Evolutionary conservation across 495 filamentous ascomycete genomes (phyloP), one percentile per base, ranked within the genome.

Genomic region (Hyaloscypha hepaticicola): DNA sequence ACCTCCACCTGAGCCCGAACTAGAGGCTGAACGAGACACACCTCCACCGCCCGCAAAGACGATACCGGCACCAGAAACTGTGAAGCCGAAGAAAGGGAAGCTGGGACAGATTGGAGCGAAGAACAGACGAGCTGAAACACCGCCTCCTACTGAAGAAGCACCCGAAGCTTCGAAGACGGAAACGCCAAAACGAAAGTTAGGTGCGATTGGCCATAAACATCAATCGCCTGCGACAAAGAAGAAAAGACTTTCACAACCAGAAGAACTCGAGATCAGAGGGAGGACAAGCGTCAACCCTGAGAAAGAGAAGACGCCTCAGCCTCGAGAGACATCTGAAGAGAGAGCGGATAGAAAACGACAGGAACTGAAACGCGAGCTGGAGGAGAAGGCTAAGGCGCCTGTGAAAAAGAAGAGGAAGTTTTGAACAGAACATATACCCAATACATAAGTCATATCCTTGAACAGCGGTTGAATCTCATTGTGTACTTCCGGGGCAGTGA

Each of bases 391-490:
- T n/a, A 83, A 86, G 24, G 83, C 81, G n/a, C 80, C 80, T 14
- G 84, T 82, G 72, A 91, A 89, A 76, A 85, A 84, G 76, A 92
- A 89, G 72, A 79, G 88, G 58, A 88, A 82, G 60, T 92, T 87
- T 69, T 87, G 69, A 76, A 34, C 4, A 53, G 7, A 45, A 16
- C 16, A 45, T 45, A 45, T 45, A 45, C 5, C 38, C 9, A 45
- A 45, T 45, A 16, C 19, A 45, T 16, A 45, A n/a, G n/a, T n/a
- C n/a, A n/a, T n/a, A n/a, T n/a, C n/a, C n/a, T n/a, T n/a, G n/a
- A n/a, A n/a, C n/a, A n/a, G n/a, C n/a, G n/a, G n/a, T n/a, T n/a
- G n/a, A n/a, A n/a, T n/a, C n/a, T n/a, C n/a, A n/a, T n/a, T n/a
- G n/a, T n/a, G n/a, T n/a, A n/a, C n/a, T n/a, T n/a, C n/a, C n/a